Evolutionary conservation across 2,329 filamentous ascomycete species (phyloP), one percentile per base, ranked within the genome.

Genomic region (Leptographium galeiforme): DNA sequence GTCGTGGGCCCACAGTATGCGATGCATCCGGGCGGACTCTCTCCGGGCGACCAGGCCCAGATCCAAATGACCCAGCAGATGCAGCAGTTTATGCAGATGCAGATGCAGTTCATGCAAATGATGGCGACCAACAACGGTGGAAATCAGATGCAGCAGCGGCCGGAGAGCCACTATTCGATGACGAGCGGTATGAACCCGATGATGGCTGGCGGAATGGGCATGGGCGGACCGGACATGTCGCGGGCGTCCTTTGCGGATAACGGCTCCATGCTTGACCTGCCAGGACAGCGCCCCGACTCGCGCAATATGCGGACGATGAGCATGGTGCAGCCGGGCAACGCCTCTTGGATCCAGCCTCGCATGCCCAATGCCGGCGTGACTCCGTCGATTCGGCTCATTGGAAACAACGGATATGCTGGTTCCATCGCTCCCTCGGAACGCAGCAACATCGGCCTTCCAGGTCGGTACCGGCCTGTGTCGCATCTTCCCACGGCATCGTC

Each of bases 381-480:
- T 16, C 75, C 76, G 5, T 79, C 77, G 13, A 72, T 78, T 50
- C 68, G 67, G 53, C 61, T 67, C 52, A 73, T 69, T 67, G 78
- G 71, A 48, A 67, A 68, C 40, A 58, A 58, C 51, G 82, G 80
- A 10, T 97, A 97, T 68, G 79, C 89, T 1, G 82, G 89, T 1
- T 97, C 91, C 1, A 95, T 98, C 60, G 91, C 93, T 2, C 93
- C 93, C 1, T 95, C 89, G 6, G 93, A 97, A 70, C 85, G 93
- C 57, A 97, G 90, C 74, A 97, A 94, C 66, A 74, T 96, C 57
- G 93, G 93, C 16, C 77, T 95, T 51, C 89, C 93, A 10, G 84
- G 88, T 36, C 82, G 93, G 46, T 98, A 98, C 69, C 81, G 93
- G 47, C 89, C 93, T 1, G 91, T 97, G 1, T 89, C 87, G 0